Percentiles rank a stretch among this genome's conserved stretches.
phyloP scores from a whole-genome alignment of 2,329 filamentous ascomycete genomes.

The Aureobasidium sp. region DNA sequence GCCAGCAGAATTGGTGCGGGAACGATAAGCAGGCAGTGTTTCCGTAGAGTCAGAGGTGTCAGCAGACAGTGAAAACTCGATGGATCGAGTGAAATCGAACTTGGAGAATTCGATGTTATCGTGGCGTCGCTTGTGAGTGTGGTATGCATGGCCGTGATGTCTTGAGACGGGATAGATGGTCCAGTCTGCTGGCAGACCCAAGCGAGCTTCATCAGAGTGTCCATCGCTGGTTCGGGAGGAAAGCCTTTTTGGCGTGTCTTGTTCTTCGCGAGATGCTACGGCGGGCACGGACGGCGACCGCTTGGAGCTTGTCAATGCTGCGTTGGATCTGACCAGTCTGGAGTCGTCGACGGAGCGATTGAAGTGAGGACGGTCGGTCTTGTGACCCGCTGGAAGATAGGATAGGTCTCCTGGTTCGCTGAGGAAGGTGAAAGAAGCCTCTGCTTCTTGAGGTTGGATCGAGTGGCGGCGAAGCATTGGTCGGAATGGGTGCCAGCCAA shows the following conservation, averaged over 20 bases:
- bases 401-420: background rate
- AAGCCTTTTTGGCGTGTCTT: background rate
- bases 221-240: background rate
- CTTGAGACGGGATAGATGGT: background rate
- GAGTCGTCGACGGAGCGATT: background rate
- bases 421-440: conserved; percentile 8
- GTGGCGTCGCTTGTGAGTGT: background rate
- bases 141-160: background rate
- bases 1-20: background rate
- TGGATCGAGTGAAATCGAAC: conserved; percentile 1
- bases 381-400: background rate
- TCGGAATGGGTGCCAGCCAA: background rate
- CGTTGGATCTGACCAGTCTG: background rate
- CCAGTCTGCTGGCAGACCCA: conserved; percentile 3
- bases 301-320: background rate
- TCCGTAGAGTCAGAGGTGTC: background rate
- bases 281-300: conserved; percentile 4
- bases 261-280: background rate
- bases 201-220: background rate
- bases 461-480: conserved; percentile 4
- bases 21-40: background rate
- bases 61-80: conserved; percentile 1
- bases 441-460: background rate
- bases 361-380: background rate
- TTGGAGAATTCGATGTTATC: background rate